Base-by-base conservation (phyloP, 345 rosid genomes). In the Lumnitzera littorea region DNA sequence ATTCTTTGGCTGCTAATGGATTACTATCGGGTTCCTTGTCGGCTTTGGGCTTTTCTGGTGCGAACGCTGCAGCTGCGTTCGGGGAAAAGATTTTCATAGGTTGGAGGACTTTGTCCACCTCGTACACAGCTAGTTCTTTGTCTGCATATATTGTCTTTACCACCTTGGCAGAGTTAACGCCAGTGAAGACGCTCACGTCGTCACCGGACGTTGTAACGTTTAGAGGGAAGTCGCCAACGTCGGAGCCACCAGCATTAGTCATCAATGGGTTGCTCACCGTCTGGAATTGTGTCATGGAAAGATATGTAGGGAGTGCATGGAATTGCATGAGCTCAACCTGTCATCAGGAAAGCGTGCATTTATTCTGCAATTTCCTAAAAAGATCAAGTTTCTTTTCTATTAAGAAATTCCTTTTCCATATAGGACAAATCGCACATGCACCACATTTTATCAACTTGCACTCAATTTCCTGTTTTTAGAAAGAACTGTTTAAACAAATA, bases 31-130 rank as follows among this genome's bases (percentile, higher is more conserved):
- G 13, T 4, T 54, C 23, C 24, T 54, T 46, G 48, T 63, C 47
- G 55, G 53, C 58, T 15, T 53, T 53, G 15, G 56, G 13, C 48
- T 57, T 56, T 25, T 41, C 23, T 6, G 56, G 46, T 11, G 51
- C 62, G 1, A 73, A 60, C 0, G 71, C 70, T 24, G 70, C 73
- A 0, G 66, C 72, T 11, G 63, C 61, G 2, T 70, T 24, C 2
- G 76, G 75, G 55, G 72, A 49, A 41, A 72, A 72, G 15, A 76
- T 29, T 48, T 68, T 70, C 29, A 61, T 2, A 25, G 77, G 73
- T 48, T 67, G 75, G 8, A 75, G 65, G 47, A 71, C 75, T 24
- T 64, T 64, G 55, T 75, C 70, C 51, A 71, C 72, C 70, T 71
- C 66, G 59, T 71, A 75, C 14, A 75, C 67, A 4, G 79, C 75